Base-by-base conservation (phyloP, 2,329 filamentous ascomycete species). In the Cercospora brassicicola region DNA sequence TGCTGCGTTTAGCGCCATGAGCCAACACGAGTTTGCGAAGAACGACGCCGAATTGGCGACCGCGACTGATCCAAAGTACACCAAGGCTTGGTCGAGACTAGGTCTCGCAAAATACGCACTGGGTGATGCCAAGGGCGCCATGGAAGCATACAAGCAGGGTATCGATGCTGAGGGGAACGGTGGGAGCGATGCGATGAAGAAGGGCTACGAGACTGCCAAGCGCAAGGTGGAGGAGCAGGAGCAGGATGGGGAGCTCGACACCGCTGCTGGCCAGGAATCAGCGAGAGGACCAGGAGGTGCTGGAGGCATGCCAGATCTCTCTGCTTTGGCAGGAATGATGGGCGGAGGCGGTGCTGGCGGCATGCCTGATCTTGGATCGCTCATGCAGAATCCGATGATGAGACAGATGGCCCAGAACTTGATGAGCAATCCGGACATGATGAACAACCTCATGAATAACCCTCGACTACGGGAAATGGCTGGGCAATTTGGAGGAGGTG, bases 321-420 rank as follows among this genome's bases (percentile, higher is more conserved):
- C 76, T 2, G 70, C 73, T 13, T 73, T 82, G 31, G 82, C 82
- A 11, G 77, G 79, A 33, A 83, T 84, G 82, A 76, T 84, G 36
- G 88, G 85, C 28, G 87, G 84, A 20, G 88, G 82, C 9, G 89
- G 87, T 4, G 89, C 86, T 20, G 90, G 90, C 62, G 92, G 92
- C 64, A 95, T 97, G 91, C 93, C 94, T 11, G 94, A 98, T 79
- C 84, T 99, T 26, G 82, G 88, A 71, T 88, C 88, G 71, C 89
- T 99, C 79, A 96, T 98, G 93, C 93, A 85, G 84, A 99, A 98
- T 84, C 95, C 95, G 65, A 98, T 98, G 95, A 96, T 99, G 83
- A 89, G 93, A 61, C 91, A 87, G 82, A 97, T 98, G 93, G 95
- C 95, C 4, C 93, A 97, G 84, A 97, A 92, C 81, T 82, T 99